A percentile compares a stretch with the other conserved stretches of the same genome.
These are phyloP conservation scores for Cryptosporidium parvum DNA, from an alignment of 169 alveolate species.

Conservation along the genomic window DNA sequence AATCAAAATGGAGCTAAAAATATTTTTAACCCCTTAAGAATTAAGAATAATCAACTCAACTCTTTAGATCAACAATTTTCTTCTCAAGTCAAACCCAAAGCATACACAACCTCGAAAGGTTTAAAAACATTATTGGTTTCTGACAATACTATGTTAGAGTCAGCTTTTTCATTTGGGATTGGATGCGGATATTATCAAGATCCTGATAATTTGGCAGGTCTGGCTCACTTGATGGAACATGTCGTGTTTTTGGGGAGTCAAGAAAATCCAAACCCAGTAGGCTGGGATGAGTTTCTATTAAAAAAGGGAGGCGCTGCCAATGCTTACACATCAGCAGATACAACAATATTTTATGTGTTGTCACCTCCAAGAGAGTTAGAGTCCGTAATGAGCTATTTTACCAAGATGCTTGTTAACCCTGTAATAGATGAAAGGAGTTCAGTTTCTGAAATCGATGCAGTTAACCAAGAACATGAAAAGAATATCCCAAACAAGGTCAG, in stretches of 20 bases:
- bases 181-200: slow-evolving; percentile 75
- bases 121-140: slow-evolving; percentile 36
- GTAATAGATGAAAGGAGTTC: slow-evolving; percentile 61
- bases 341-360: slow-evolving; percentile 38
- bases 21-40: background rate
- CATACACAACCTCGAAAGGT: slow-evolving; percentile 37
- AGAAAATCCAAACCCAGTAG: slow-evolving; percentile 58
- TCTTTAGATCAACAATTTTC: slow-evolving; percentile 14
- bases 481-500: slow-evolving; percentile 70
- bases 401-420: slow-evolving; percentile 39
- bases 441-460: slow-evolving; percentile 65
- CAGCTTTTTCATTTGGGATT: slow-evolving; percentile 66
- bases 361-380: slow-evolving; percentile 44
- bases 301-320: slow-evolving; percentile 62
- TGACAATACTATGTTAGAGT: slow-evolving; percentile 36
- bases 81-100: slow-evolving; percentile 14
- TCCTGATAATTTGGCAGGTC: slow-evolving; percentile 58
- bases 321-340: slow-evolving; percentile 63
- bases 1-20: background rate
- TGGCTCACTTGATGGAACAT: slow-evolving; percentile 74
- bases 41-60: background rate
- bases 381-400: slow-evolving; percentile 14
- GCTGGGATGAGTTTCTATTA: slow-evolving; percentile 69
- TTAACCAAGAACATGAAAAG: slow-evolving; percentile 68
- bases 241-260: slow-evolving; percentile 70